phyloP scores from a whole-genome alignment of 331 rosid species.

The Rosa hybrid region DNA sequence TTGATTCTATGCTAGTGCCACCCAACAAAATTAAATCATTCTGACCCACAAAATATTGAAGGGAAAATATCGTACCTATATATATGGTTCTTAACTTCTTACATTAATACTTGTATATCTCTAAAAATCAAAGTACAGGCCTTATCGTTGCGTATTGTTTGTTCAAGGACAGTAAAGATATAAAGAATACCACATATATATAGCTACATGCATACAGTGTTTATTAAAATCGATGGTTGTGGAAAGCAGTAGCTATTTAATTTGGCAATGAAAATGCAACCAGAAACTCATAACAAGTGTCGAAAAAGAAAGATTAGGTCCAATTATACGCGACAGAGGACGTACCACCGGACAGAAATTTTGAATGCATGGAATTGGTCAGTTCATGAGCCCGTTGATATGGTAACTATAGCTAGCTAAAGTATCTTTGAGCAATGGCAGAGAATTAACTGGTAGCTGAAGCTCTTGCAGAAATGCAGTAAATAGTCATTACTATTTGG shows the following conservation, averaged over 20 bases:
- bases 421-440: slow-evolving; percentile 3
- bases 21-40: slow-evolving; percentile 14
- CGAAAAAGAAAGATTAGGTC: not conserved
- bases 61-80: not conserved
- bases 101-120: not conserved
- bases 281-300: not conserved
- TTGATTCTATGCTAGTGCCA: not conserved
- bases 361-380: not conserved
- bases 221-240: not conserved
- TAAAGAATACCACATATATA: not conserved
- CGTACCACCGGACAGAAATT: not conserved
- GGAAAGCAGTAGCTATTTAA: not conserved
- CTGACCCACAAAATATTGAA: not conserved
- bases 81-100: too few relatives aligned
- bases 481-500: not conserved
- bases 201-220: not conserved
- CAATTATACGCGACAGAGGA: not conserved
- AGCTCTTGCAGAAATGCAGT: not conserved
- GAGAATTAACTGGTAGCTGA: not conserved
- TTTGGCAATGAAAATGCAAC: not conserved
- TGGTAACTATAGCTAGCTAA: not conserved
- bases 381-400: not conserved
- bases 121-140: not conserved
- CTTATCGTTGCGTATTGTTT: not conserved
- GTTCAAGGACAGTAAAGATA: not conserved